Conservation (phyloP, 2,329 filamentous ascomycete genomes). For the Colletotrichum horii region DNA sequence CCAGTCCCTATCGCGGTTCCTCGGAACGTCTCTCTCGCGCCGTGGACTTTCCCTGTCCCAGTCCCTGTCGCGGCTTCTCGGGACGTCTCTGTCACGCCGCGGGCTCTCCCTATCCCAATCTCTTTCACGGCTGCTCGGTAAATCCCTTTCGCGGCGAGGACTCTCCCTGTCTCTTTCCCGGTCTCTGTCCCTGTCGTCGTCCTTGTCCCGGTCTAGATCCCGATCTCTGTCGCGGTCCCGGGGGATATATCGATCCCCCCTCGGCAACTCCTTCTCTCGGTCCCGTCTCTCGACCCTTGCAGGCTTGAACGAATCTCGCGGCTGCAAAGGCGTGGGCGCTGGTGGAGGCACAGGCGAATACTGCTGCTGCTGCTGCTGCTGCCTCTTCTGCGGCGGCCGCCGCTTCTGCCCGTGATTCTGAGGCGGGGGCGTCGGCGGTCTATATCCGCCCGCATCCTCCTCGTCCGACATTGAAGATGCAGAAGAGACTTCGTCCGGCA, state of each 20-base stretch:
- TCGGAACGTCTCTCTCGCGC: neutral
- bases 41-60: neutral
- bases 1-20: constrained; percentile 24
- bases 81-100: neutral
- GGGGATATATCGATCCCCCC: neutral
- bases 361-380: neutral
- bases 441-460: constrained; percentile 8
- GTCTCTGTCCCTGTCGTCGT: constrained; percentile 12
- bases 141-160: neutral
- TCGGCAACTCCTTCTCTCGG: constrained; percentile 7
- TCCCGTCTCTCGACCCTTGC: neutral
- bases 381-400: neutral
- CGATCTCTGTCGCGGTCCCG: neutral
- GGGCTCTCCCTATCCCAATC: constrained; percentile 8
- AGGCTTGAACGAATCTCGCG: neutral
- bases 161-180: constrained; percentile 13
- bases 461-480: constrained; percentile 15
- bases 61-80: constrained; percentile 1
- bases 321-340: neutral
- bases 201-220: constrained; percentile 15
- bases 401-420: neutral
- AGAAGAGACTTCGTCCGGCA: neutral
- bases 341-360: neutral
- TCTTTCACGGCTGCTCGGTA: neutral
- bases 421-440: constrained; percentile 7